These are phyloP conservation scores for Zygosaccharomyces bailii DNA, from an alignment of 805 yeast genomes.

Conservation along the genomic window DNA sequence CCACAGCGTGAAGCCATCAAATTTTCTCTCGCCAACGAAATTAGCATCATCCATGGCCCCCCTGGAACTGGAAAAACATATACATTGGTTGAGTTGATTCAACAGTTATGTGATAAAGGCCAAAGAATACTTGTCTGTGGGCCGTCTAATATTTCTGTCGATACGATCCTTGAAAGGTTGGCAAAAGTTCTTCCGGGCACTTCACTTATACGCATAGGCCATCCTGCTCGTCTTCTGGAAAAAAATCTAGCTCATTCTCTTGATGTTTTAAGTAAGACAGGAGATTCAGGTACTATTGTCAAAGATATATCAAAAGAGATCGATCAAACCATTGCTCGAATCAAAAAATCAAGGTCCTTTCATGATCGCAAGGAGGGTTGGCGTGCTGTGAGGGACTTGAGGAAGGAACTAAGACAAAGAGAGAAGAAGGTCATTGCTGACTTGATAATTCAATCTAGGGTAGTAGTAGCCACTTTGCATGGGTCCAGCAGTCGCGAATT, in stretches of 20 bases:
- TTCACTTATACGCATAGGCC: slow-evolving; percentile 78
- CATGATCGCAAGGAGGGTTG: slow-evolving; percentile 65
- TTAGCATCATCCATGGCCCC: slow-evolving; percentile 67
- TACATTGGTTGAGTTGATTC: slow-evolving; percentile 75
- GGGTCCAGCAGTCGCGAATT: slow-evolving; percentile 78
- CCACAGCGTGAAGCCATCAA: slow-evolving; percentile 74
- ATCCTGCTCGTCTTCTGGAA: slow-evolving; percentile 80
- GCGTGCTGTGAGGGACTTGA: slow-evolving; percentile 60
- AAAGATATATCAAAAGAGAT: slow-evolving; percentile 71
- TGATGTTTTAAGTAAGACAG: slow-evolving; percentile 61
- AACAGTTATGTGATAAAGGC: slow-evolving; percentile 57
- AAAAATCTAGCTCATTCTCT: slow-evolving; percentile 66
- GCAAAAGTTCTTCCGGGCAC: slow-evolving; percentile 42
- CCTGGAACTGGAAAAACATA: slow-evolving; percentile 84
- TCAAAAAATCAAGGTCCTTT: slow-evolving; percentile 60
- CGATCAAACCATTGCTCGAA: slow-evolving; percentile 50
- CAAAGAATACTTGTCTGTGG: slow-evolving; percentile 81
- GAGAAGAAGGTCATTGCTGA: slow-evolving; percentile 62
- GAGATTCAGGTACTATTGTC: slow-evolving; percentile 57
- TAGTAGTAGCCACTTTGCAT: slow-evolving; percentile 80
- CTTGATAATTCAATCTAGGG: slow-evolving; percentile 56
- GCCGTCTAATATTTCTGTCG: slow-evolving; percentile 90
- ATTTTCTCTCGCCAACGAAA: slow-evolving; percentile 58
- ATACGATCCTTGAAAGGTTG: slow-evolving; percentile 80
- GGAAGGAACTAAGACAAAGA: slow-evolving; percentile 64